Evolutionary conservation across 768 basidiomycete species (phyloP).

Genomic region (Postia placenta): DNA sequence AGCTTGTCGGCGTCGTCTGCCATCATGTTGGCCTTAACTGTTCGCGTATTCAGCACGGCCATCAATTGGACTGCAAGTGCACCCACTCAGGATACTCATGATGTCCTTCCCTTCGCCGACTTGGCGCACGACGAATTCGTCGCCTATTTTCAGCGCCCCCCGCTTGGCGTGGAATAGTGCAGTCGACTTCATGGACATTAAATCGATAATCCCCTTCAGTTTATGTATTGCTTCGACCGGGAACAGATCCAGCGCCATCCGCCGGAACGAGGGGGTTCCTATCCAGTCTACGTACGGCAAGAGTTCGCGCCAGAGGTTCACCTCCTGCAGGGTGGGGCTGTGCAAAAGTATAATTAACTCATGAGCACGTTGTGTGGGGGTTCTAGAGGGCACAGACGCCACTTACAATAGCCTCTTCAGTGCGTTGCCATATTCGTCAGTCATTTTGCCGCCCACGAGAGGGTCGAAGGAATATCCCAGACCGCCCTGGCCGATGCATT

Average conservation of each 20-base stretch:
- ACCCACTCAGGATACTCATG: conserved; percentile 43
- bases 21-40: conserved; percentile 17
- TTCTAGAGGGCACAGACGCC: conserved; percentile 18
- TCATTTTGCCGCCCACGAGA: conserved; percentile 4
- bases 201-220: conserved; percentile 39
- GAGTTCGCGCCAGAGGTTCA: conserved; percentile 26
- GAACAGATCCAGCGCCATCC: conserved; percentile 6
- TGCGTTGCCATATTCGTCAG: conserved; percentile 10
- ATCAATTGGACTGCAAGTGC: not conserved
- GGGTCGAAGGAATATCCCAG: conserved; percentile 15
- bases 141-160: conserved; percentile 17
- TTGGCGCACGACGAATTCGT: conserved; percentile 20
- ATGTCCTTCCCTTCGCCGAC: conserved; percentile 37
- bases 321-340: conserved; percentile 24
- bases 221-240: conserved; percentile 26
- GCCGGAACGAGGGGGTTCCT: not conserved
- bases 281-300: not conserved
- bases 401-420: conserved; percentile 16
- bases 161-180: conserved; percentile 35
- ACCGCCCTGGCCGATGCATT: conserved; percentile 13
- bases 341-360: conserved; percentile 13
- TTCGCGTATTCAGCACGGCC: not conserved
- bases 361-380: conserved; percentile 23
- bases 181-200: conserved; percentile 37
- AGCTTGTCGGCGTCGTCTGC: conserved; percentile 8